Conservation (phyloP, 1,139 yeast species). For the Ogataea hybrid region DNA sequence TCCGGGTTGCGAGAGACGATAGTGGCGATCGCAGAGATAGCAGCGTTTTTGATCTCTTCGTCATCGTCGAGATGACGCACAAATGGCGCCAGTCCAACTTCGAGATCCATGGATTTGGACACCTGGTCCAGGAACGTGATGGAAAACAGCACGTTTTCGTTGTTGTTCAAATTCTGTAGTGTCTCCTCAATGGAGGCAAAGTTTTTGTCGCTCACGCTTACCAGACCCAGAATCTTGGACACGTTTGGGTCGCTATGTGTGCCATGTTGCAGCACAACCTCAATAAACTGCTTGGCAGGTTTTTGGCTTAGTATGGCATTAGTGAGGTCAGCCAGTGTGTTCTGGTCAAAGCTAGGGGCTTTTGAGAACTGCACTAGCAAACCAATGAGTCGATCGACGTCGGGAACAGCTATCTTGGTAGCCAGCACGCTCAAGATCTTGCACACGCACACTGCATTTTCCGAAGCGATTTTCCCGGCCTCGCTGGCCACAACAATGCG, state of each 20-base stretch:
- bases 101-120: slow-evolving; percentile 35
- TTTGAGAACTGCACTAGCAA: slow-evolving; percentile 18
- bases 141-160: slow-evolving; percentile 30
- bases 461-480: slow-evolving; percentile 14
- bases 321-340: slow-evolving; percentile 18
- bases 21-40: slow-evolving; percentile 56
- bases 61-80: slow-evolving; percentile 31
- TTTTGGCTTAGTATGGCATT: slow-evolving; percentile 16
- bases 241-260: slow-evolving; percentile 21
- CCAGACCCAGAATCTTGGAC: slow-evolving; percentile 43
- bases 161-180: slow-evolving; percentile 34
- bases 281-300: slow-evolving; percentile 11
- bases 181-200: slow-evolving; percentile 33
- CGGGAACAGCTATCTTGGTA: slow-evolving; percentile 2
- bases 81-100: slow-evolving; percentile 35
- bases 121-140: slow-evolving; percentile 48
- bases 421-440: slow-evolving; percentile 16
- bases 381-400: slow-evolving; percentile 13
- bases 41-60: slow-evolving; percentile 42
- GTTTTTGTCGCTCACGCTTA: slow-evolving; percentile 37
- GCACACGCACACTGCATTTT: slow-evolving; percentile 14
- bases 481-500: slow-evolving; percentile 10
- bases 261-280: slow-evolving; percentile 17
- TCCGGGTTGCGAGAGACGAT: slow-evolving; percentile 41
- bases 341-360: slow-evolving; percentile 18